Evolutionary conservation across 1,284 basidiomycete species (phyloP).

Genomic region (Heterobasidion occidentale): DNA sequence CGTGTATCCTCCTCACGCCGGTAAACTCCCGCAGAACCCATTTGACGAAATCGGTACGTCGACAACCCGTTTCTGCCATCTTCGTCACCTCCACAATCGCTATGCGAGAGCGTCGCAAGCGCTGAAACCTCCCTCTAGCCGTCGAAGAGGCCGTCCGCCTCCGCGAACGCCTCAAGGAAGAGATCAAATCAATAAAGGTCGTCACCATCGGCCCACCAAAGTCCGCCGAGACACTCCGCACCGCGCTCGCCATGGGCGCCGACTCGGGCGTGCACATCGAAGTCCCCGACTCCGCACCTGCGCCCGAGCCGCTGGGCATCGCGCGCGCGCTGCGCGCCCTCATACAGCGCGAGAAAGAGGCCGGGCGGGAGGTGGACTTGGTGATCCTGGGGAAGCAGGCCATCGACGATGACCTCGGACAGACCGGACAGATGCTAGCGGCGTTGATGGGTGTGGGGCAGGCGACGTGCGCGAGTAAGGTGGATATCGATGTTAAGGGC

Average conservation of each 20-base stretch:
- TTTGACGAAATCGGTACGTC: constrained; percentile 91
- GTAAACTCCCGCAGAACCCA: constrained; percentile 60
- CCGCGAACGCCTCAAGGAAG: constrained; percentile 74
- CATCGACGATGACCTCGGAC: constrained; percentile 95
- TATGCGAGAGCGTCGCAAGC: background rate
- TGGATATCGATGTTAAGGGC: constrained; percentile 67
- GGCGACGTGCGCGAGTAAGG: constrained; percentile 91
- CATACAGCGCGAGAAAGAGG: constrained; percentile 62
- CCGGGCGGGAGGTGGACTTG: constrained; percentile 56
- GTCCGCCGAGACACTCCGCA: constrained; percentile 85
- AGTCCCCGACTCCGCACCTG: constrained; percentile 60
- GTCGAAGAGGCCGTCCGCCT: constrained; percentile 96
- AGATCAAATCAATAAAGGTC: constrained; percentile 81
- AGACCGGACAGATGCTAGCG: constrained; percentile 97
- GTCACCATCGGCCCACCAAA: constrained; percentile 93
- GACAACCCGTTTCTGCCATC: background rate
- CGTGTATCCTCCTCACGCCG: background rate
- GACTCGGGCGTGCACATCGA: constrained; percentile 92
- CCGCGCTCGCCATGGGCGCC: constrained; percentile 96
- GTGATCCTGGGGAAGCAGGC: constrained; percentile 99
- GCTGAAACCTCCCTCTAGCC: constrained; percentile 39
- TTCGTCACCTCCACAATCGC: background rate
- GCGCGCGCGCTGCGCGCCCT: constrained; percentile 80
- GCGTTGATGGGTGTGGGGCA: constrained; percentile 91
- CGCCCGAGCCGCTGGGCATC: constrained; percentile 82